Evolutionary conservation across 1,284 basidiomycete genomes (phyloP), one percentile per base, ranked within the genome.

Genomic region (Singerocomus inundabilis): DNA sequence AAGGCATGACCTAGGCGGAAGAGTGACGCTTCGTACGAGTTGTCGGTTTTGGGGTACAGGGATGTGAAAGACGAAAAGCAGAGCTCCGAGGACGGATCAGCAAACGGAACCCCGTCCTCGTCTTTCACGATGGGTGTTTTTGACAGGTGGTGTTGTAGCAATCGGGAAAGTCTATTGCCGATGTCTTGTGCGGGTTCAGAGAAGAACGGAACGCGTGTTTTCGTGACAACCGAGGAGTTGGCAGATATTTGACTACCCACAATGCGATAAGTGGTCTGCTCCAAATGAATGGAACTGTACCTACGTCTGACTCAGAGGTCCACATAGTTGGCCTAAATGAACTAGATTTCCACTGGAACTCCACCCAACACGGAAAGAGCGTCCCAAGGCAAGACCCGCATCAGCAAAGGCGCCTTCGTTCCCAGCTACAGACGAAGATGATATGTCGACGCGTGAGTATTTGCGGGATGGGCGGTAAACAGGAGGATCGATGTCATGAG

Each of bases 361-460:
- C 92, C 93, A 98, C 3, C 91, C 86, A 6, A 89, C 91, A 43
- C 94, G 81, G 70, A 95, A 98, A 21, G 91, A 93, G 26, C 93
- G 81, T 15, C 93, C 94, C 49, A 95, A 74, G 5, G 88, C 79
- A 37, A 98, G 72, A 1, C 93, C 93, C 8, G 91, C 85, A 70
- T 98, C 96, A 8, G 83, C 73, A 40, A 82, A 72, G 30, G 81
- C 74, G 9, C 78, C 79, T 65, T 95, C 92, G 38, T 77, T 75
- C 6, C 80, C 84, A 36, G 71, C 72, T 0, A 82, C 80, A 15
- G 78, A 72, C 4, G 90, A 92, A 13, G 78, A 77, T 0, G 81
- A 76, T 42, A 75, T 78, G 29, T 81, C 80, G 32, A 91, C 82
- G 38, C 85, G 77, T 33, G 85, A 76, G 65, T 86, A 84, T 67